Base-by-base conservation (phyloP, 805 yeast genomes). In the Candida anglica region DNA sequence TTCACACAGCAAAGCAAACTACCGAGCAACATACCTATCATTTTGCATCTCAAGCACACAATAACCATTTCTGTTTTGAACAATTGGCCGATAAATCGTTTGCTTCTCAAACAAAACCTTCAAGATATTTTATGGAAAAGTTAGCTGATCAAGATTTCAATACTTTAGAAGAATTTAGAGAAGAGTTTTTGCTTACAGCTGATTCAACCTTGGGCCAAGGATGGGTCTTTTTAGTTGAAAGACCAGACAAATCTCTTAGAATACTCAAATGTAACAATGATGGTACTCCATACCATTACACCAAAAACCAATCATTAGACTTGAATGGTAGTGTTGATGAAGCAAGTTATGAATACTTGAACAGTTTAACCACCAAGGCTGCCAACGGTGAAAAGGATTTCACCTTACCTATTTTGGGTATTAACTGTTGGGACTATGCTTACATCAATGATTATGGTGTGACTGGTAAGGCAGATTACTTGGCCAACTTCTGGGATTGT, bases 391-490 rank as follows among this genome's bases (percentile, higher is more conserved):
- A 67, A 25, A 69, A 66, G 44, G 89, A 82, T 54, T 77, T 73
- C 64, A 71, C 79, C 16, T 65, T 88, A 44, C 95, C 93, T 5
- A 61, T 93, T 29, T 69, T 93, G 44, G 84, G 79, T 32, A 70
- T 88, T 43, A 86, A 80, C 58, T 71, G 84, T 45, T 89, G 97
- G 96, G 95, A 91, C 56, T 76, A 79, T 43, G 86, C 96, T n/a
- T 93, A 81, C 57, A 49, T 87, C 28, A 64, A 74, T 18, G 98
- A 93, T 59, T 91, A 81, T 60, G 96, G 97, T 30, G 71, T 86
- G 33, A 66, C 58, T 33, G 94, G 93, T 16, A 83, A 81, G 63
- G 66, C 74, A 28, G 67, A 73, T 34, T 93, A 84, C 59, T 71
- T 93, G 44, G 75, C 75, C 40, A 81, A 80, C 42, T 79, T 81